A percentile compares a stretch with the other conserved stretches of the same genome.
Conservation (phyloP, 2,329 filamentous ascomycete genomes). For the Neoarthrinium moseri region DNA sequence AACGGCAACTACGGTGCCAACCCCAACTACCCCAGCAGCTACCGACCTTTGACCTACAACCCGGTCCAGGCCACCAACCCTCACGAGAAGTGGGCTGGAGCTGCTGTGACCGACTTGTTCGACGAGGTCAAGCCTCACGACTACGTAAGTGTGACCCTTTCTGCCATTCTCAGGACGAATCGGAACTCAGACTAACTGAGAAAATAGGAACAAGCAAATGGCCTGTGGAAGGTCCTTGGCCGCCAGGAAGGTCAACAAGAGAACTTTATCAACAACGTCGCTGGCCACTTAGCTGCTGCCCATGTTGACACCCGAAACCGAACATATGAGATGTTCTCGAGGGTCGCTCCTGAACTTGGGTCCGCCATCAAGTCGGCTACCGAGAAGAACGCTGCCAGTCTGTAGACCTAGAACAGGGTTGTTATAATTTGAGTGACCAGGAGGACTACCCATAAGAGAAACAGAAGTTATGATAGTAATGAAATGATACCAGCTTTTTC, state of each 20-base stretch:
- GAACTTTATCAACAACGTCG: slow-evolving; percentile 59
- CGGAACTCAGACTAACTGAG: neutral
- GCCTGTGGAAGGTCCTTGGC: slow-evolving; percentile 48
- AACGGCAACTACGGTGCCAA: slow-evolving; percentile 63
- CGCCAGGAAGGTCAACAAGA: slow-evolving; percentile 55
- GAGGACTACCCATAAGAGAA: too few species aligned
- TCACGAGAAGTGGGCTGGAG: slow-evolving; percentile 48
- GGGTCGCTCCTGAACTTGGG: slow-evolving; percentile 54
- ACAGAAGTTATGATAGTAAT: too few species aligned
- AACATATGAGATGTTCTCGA: slow-evolving; percentile 61
- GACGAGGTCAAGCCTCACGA: slow-evolving; percentile 46
- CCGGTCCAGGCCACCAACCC: slow-evolving; percentile 36
- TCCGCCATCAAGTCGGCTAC: slow-evolving; percentile 50
- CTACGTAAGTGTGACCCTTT: slow-evolving; percentile 30
- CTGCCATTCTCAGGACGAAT: neutral
- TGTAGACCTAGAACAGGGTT: slow-evolving; percentile 4
- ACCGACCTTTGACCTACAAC: slow-evolving; percentile 43
- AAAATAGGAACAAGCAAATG: slow-evolving; percentile 26
- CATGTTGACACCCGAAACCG: slow-evolving; percentile 53
- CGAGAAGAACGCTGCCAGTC: slow-evolving; percentile 36
- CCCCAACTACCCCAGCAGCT: slow-evolving; percentile 56
- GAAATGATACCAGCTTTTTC: too few species aligned
- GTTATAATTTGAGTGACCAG: neutral
- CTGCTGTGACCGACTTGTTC: slow-evolving; percentile 41
- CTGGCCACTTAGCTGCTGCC: slow-evolving; percentile 54